Percentiles rank a stretch among this genome's conserved stretches.
phyloP scores from a whole-genome alignment of 2,329 filamentous ascomycete genomes.

The Plectosphaerella plurivora region DNA sequence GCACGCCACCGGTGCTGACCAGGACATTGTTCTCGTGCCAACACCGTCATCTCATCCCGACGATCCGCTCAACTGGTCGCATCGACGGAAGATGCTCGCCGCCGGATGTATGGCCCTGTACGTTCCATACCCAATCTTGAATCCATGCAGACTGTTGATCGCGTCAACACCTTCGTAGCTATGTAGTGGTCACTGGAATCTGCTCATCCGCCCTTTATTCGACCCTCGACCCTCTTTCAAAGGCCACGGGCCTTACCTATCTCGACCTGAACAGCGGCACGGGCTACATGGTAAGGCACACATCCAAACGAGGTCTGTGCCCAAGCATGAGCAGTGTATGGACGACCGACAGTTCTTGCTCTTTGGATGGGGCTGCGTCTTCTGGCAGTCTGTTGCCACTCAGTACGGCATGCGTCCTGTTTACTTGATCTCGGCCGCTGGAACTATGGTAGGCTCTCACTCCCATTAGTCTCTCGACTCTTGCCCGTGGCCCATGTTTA shows the following conservation, averaged over 20 bases:
- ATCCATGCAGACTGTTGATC: background rate
- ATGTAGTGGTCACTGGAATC: slow-evolving; percentile 34
- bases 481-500: slow-evolving; percentile 30
- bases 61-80: slow-evolving; percentile 48
- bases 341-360: background rate
- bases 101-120: slow-evolving; percentile 24
- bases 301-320: background rate
- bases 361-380: slow-evolving; percentile 24
- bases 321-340: background rate
- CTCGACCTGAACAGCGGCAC: slow-evolving; percentile 32
- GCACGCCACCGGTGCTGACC: slow-evolving; percentile 22
- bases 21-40: slow-evolving; percentile 45
- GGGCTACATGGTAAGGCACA: slow-evolving; percentile 23
- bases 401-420: slow-evolving; percentile 24
- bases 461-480: background rate
- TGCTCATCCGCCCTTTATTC: slow-evolving; percentile 33
- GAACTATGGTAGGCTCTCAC: background rate
- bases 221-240: slow-evolving; percentile 27
- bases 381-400: slow-evolving; percentile 25
- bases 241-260: slow-evolving; percentile 24
- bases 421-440: slow-evolving; percentile 19
- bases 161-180: slow-evolving; percentile 15
- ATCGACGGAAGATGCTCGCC: slow-evolving; percentile 18
- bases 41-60: slow-evolving; percentile 44
- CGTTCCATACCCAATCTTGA: slow-evolving; percentile 13